A percentile compares a stretch with the other conserved stretches of the same genome.
Evolutionary conservation across 371 early-diverging fungal species (phyloP).

Genomic region (Mucor lusitanicus): DNA sequence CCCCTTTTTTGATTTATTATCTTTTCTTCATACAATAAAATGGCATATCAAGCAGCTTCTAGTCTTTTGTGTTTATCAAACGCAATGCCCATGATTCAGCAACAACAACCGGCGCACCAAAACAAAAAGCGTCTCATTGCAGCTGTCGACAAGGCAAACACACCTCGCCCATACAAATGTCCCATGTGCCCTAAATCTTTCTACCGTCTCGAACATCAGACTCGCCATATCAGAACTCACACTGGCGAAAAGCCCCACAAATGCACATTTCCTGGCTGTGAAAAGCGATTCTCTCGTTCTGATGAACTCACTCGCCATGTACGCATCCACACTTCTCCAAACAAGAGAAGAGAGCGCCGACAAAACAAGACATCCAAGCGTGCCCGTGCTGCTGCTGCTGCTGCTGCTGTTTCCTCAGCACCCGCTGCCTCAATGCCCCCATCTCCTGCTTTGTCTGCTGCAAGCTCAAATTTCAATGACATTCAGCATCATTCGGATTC

Average conservation of each 20-base stretch:
- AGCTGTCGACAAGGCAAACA: slow-evolving; percentile 40
- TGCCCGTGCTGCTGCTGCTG: slow-evolving; percentile 13
- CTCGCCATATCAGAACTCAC: slow-evolving; percentile 81
- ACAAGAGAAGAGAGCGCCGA: slow-evolving; percentile 30
- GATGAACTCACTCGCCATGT: slow-evolving; percentile 69
- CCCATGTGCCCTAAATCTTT: slow-evolving; percentile 67
- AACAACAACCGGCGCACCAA: background rate
- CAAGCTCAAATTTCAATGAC: slow-evolving; percentile 26
- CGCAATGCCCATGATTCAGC: slow-evolving; percentile 2
- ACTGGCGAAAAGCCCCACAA: slow-evolving; percentile 84
- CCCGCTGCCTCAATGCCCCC: slow-evolving; percentile 40
- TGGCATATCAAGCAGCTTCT: slow-evolving; percentile 39
- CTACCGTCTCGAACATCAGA: slow-evolving; percentile 70
- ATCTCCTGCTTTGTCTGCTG: slow-evolving; percentile 45
- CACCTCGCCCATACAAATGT: slow-evolving; percentile 67
- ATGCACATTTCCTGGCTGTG: slow-evolving; percentile 71
- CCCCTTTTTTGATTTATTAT: slow-evolving; percentile 8
- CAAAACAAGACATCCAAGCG: slow-evolving; percentile 27
- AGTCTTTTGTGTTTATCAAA: slow-evolving; percentile 43
- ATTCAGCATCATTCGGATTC: slow-evolving; percentile 38
- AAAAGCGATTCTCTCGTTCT: slow-evolving; percentile 77
- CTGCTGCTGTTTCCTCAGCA: background rate
- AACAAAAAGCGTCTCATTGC: slow-evolving; percentile 33
- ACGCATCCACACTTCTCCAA: slow-evolving; percentile 62
- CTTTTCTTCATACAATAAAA: slow-evolving; percentile 4